Conservation (phyloP, 2,329 filamentous ascomycete species). For the Metarhizium rileyi region DNA sequence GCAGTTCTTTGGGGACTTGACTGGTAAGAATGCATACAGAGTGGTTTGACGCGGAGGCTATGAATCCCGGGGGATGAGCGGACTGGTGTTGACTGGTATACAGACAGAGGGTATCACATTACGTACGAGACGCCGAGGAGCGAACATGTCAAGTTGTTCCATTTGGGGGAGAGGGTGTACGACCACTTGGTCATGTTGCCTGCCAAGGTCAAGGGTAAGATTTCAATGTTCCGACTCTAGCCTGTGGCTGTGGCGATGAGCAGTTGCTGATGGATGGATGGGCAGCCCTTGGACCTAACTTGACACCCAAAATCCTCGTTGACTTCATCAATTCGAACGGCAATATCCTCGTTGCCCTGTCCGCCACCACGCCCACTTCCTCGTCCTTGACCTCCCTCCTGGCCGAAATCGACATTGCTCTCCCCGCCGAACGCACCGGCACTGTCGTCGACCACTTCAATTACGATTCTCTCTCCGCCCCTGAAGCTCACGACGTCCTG, state of each 20-base stretch:
- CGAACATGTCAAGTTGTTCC: conserved; percentile 67
- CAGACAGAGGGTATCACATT: conserved; percentile 76
- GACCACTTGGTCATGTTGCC: conserved; percentile 89
- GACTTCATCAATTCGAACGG: conserved; percentile 87
- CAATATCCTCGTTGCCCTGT: conserved; percentile 82
- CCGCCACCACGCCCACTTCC: conserved; percentile 59
- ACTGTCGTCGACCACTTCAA: conserved; percentile 93
- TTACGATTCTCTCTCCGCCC: conserved; percentile 67
- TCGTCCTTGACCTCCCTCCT: conserved; percentile 69
- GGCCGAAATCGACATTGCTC: conserved; percentile 76
- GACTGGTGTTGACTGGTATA: conserved; percentile 14
- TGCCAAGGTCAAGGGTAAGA: conserved; percentile 73
- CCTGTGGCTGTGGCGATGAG: neutral
- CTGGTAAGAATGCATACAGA: conserved; percentile 39
- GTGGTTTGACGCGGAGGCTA: neutral
- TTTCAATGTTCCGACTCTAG: conserved; percentile 12
- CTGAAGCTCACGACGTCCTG: conserved; percentile 82
- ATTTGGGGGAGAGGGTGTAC: conserved; percentile 77
- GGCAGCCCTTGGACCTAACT: conserved; percentile 74
- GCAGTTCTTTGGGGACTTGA: conserved; percentile 65
- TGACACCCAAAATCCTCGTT: conserved; percentile 78
- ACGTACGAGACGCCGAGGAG: conserved; percentile 77
- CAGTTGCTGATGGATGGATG: neutral
- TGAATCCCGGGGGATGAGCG: neutral
- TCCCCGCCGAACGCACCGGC: conserved; percentile 77